Conservation (phyloP, 148 eudicot genomes). For the Limonium bicolor region DNA sequence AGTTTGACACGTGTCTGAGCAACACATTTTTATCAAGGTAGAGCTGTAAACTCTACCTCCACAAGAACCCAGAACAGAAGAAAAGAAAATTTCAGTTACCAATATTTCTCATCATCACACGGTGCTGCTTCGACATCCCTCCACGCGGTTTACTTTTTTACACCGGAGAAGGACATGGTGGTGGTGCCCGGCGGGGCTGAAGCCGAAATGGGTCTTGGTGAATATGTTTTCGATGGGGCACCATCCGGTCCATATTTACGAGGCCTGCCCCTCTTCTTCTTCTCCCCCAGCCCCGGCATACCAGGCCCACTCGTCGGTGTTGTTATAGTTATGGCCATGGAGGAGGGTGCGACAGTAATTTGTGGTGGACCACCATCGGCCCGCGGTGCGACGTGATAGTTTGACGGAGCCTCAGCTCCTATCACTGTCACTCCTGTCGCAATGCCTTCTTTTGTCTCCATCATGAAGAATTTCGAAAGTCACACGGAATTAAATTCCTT, state of each 20-base stretch:
- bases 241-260: constrained; percentile 54
- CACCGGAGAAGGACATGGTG: constrained; percentile 12
- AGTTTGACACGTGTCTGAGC: no score
- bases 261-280: constrained; percentile 70
- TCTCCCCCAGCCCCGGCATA: constrained; percentile 20
- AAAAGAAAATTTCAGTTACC: constrained; percentile 11
- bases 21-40: no score
- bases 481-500: no score
- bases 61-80: not conserved
- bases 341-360: constrained; percentile 10
- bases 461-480: no score
- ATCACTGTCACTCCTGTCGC: constrained; percentile 35
- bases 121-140: constrained; percentile 9
- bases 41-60: no score
- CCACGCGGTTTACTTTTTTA: constrained; percentile 23
- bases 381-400: constrained; percentile 41
- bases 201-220: constrained; percentile 24
- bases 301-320: constrained; percentile 10
- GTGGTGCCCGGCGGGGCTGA: constrained; percentile 28
- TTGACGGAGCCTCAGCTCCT: constrained; percentile 39
- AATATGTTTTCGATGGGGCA: constrained; percentile 10
- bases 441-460: constrained; percentile 29
- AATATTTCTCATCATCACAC: constrained; percentile 12
- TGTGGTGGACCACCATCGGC: constrained; percentile 18
- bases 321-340: constrained; percentile 9